Evolutionary conservation across 257 asterid genomes (phyloP).

Genomic region (Rhazya stricta): DNA sequence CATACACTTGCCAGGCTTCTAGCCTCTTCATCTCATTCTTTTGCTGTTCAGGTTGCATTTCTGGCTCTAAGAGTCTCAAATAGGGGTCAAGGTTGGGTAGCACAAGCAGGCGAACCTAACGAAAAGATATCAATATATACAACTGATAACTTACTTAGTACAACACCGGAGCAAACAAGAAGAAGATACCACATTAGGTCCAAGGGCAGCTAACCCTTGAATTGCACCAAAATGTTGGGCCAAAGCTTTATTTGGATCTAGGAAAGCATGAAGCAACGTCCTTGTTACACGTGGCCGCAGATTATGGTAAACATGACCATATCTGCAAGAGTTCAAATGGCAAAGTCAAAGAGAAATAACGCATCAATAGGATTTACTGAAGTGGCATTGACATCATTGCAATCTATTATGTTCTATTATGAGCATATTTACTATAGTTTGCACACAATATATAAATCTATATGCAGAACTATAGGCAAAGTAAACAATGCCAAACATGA

Average conservation of each 20-base stretch:
- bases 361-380: not conserved
- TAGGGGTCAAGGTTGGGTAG: slow-evolving; percentile 85
- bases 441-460: not conserved
- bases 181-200: slow-evolving; percentile 76
- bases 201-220: slow-evolving; percentile 91
- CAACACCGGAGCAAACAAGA: slow-evolving; percentile 9
- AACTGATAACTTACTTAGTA: slow-evolving; percentile 7
- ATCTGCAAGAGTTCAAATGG: slow-evolving; percentile 40
- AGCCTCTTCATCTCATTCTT: slow-evolving; percentile 88
- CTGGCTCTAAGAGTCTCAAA: slow-evolving; percentile 83
- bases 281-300: slow-evolving; percentile 86
- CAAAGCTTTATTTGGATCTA: slow-evolving; percentile 82
- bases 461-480: not conserved
- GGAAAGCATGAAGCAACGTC: slow-evolving; percentile 75
- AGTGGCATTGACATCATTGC: not conserved
- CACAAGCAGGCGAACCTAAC: slow-evolving; percentile 68
- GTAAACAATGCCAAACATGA: not conserved
- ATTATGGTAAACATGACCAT: slow-evolving; percentile 76
- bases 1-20: slow-evolving; percentile 97
- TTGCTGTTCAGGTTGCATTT: slow-evolving; percentile 88
- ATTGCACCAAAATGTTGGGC: slow-evolving; percentile 99
- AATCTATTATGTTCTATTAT: not conserved
- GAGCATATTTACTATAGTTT: not conserved
- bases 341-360: not conserved
- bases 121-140: slow-evolving; percentile 16